Conservation (phyloP, 2,329 filamentous ascomycete genomes). For the Cyphellophora europaea region DNA sequence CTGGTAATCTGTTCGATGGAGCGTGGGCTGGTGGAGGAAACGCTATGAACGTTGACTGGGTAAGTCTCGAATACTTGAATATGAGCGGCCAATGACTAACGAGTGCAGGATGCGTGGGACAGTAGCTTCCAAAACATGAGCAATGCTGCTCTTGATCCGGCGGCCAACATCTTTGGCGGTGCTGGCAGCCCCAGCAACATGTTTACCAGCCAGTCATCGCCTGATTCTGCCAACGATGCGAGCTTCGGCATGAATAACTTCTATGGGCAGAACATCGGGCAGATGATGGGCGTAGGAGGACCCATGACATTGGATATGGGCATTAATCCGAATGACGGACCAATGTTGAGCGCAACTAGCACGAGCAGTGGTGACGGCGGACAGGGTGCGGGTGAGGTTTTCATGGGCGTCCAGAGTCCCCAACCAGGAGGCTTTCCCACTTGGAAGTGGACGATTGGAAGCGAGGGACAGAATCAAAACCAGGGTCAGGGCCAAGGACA, state of each 20-base stretch:
- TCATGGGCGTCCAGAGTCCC: conserved; percentile 18
- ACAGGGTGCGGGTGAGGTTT: conserved; percentile 16
- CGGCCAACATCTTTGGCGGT: conserved; percentile 27
- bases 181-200: conserved; percentile 10
- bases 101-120: too few relatives aligned
- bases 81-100: too few relatives aligned
- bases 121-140: conserved; percentile 51
- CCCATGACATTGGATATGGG: conserved; percentile 6
- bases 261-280: conserved; percentile 8
- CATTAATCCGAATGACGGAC: conserved; percentile 10
- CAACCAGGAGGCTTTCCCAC: conserved; percentile 12
- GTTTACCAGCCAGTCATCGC: conserved; percentile 11
- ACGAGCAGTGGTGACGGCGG: conserved; percentile 6
- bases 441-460: conserved; percentile 19
- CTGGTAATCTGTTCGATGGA: conserved; percentile 40
- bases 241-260: conserved; percentile 10
- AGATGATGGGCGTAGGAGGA: conserved; percentile 6
- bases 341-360: conserved; percentile 7
- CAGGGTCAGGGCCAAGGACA: too few relatives aligned
- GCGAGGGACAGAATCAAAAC: conserved; percentile 12
- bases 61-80: too few relatives aligned
- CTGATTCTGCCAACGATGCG: conserved; percentile 6
- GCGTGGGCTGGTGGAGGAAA: conserved; percentile 44
- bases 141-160: conserved; percentile 38
- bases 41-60: conserved; percentile 51